Evolutionary conservation across 179 eudicot genomes (phyloP), one percentile per base, ranked within the genome.

Genomic region (Heliamphora ciliata): DNA sequence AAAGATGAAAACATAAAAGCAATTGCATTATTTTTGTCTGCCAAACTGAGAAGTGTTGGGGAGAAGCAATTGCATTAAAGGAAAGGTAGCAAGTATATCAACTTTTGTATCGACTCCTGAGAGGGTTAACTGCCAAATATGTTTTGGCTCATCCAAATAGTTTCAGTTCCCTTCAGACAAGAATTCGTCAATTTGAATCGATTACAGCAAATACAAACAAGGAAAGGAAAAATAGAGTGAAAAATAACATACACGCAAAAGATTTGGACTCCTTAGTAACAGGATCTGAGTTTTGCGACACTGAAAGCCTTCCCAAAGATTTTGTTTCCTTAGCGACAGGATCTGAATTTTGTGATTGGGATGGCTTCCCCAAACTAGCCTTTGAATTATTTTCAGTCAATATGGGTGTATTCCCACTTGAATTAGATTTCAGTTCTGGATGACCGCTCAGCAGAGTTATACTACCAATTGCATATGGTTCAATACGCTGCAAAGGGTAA

Each of bases 291-390:
- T 88, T 94, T 82, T 91, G 87, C 54, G 88, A 86, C 67, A 84
- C 82, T 47, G 92, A 87, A 86, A 87, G 89, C 88, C 95, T 92
- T 84, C 86, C 92, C 15, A 87, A 63, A 78, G 91, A 81, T 86
- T 90, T 95, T 64, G 90, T 69, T 81, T 93, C 99, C 87, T 91
- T 94, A 67, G 80, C 90, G 52, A 87, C 76, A 54, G 89, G 70
- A 84, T 96, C 97, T 78, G 94, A 82, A 87, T 83, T 91, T 81
- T 91, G 93, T 80, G 97, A 90, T 61, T 84, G 80, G 50, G 98
- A 93, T 56, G 90, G 82, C 86, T 97, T 87, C 78, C 91, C 95
- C 81, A 76, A 61, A 78, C 91, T 86, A 82, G 83, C 86, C 86
- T 93, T 94, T 21, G 88, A 58, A 80, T 83, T 87, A 86, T 87